A percentile compares a stretch with the other conserved stretches of the same genome.
phyloP scores from a whole-genome alignment of 176 grass and related monocot species.

The Alloteropsis semialata region DNA sequence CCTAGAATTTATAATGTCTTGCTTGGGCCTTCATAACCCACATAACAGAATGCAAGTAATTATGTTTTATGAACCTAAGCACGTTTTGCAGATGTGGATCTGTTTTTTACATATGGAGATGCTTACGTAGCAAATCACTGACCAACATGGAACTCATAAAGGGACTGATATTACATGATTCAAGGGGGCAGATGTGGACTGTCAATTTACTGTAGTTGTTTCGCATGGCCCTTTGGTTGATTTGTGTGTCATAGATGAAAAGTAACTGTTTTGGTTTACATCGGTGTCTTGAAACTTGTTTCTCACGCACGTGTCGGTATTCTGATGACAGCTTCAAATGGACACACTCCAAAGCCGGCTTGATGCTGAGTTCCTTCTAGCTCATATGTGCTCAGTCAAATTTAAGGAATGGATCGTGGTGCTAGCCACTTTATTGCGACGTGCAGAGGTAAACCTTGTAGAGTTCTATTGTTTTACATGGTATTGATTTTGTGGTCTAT shows the following conservation, averaged over 20 bases:
- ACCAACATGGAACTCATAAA: not conserved
- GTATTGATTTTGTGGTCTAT: conserved; percentile 6
- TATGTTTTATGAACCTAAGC: not conserved
- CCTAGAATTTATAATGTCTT: not conserved
- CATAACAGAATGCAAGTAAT: not conserved
- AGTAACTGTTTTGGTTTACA: not conserved
- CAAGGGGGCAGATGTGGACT: not conserved
- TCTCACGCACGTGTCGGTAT: conserved; percentile 13
- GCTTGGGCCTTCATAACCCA: not conserved
- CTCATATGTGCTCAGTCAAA: conserved; percentile 99
- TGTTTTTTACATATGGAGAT: not conserved
- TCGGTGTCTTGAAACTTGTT: not conserved
- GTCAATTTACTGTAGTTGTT: not conserved
- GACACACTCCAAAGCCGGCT: conserved; percentile 92
- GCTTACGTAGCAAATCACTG: not conserved
- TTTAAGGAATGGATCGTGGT: conserved; percentile 99
- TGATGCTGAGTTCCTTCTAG: conserved; percentile 96
- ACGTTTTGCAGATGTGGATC: not conserved
- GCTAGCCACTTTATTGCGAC: conserved; percentile 85
- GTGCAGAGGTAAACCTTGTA: conserved; percentile 65
- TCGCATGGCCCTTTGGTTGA: not conserved
- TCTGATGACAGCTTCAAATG: conserved; percentile 78
- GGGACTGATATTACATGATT: not conserved
- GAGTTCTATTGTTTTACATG: not conserved
- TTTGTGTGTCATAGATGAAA: not conserved